Percentiles rank a stretch among this genome's conserved stretches.
phyloP scores from a whole-genome alignment of 345 rosid species.

The Pseudoturritis turrita region DNA sequence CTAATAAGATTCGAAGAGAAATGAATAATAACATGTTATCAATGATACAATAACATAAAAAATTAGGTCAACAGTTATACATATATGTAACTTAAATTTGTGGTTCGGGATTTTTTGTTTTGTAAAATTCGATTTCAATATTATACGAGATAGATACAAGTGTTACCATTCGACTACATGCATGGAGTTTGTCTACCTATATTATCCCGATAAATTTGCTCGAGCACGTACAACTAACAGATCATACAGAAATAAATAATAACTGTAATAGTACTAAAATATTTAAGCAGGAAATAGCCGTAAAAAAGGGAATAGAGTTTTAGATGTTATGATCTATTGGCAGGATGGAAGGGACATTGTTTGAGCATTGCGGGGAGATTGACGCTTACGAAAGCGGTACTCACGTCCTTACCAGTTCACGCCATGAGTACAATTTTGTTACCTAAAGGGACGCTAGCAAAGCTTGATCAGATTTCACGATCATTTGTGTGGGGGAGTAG shows the following conservation, averaged over 20 bases:
- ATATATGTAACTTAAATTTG: not conserved
- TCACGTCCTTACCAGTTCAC: too few relatives aligned
- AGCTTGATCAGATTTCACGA: too few relatives aligned
- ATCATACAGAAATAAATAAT: not conserved
- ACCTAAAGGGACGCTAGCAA: too few relatives aligned
- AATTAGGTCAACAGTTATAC: not conserved
- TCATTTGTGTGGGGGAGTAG: too few relatives aligned
- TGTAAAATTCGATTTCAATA: not conserved
- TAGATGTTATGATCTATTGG: not conserved
- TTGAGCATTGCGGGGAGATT: too few relatives aligned
- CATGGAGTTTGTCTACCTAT: too few relatives aligned
- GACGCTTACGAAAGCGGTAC: too few relatives aligned
- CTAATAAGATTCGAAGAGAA: conserved; percentile 29
- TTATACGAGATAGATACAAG: not conserved
- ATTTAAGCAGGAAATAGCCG: not conserved
- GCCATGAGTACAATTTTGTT: too few relatives aligned
- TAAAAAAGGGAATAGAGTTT: not conserved
- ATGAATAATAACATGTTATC: not conserved
- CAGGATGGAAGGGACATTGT: too few relatives aligned
- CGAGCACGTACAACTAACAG: not conserved
- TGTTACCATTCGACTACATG: not conserved
- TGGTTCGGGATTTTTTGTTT: not conserved
- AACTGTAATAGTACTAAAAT: not conserved
- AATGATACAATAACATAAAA: too few relatives aligned
- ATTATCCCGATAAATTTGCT: too few relatives aligned